Base-by-base conservation (phyloP, 164 flowering plant genomes). In the Chimonanthus praecox region DNA sequence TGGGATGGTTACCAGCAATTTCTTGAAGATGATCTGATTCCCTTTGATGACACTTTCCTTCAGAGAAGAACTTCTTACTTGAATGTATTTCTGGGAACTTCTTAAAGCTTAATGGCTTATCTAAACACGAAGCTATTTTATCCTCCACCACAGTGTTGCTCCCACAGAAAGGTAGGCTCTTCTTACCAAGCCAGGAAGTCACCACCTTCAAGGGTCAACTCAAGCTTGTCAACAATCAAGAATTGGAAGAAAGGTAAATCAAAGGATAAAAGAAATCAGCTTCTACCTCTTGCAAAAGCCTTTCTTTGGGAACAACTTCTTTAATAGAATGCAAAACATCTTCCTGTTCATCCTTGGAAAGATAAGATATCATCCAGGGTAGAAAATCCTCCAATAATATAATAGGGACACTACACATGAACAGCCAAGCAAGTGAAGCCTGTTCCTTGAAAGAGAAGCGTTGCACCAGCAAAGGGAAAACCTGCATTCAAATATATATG, bases 401-500 rank as follows among this genome's bases (percentile, higher is more conserved):
- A 50, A 90, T 48, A 43, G 98, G 98, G 72, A 94, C 84, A 74
- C 90, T 90, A 67, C 92, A 89, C 18, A 94, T 78, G 74, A 85
- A 90, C 78, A 84, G 92, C 97, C 97, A 89, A 63, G 91, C 87
- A 70, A 94, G 87, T 64, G 85, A 84, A 73, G 92, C 89, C 78
- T 94, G 98, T 78, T 94, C 94, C 75, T 79, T 64, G 50, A 74
- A 68, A 73, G 95, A 81, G 73, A 91, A 90, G 20, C 75, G 77
- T 81, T 86, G 70, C 80, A 85, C 68, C 76, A 94, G 80, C 85
- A 87, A 77, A 21, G 95, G 92, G 69, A 90, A 91, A 45, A 91
- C 91, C 98, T 94, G 92, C 83, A 83, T 43, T 65, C 70, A 77
- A 68, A 72, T 63, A n/a, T 15, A 8, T 18, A 50, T 33, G 7